These are phyloP conservation scores for Ophiostoma himal-ulmi DNA, from an alignment of 2,329 filamentous ascomycete species.

Conservation along the genomic window DNA sequence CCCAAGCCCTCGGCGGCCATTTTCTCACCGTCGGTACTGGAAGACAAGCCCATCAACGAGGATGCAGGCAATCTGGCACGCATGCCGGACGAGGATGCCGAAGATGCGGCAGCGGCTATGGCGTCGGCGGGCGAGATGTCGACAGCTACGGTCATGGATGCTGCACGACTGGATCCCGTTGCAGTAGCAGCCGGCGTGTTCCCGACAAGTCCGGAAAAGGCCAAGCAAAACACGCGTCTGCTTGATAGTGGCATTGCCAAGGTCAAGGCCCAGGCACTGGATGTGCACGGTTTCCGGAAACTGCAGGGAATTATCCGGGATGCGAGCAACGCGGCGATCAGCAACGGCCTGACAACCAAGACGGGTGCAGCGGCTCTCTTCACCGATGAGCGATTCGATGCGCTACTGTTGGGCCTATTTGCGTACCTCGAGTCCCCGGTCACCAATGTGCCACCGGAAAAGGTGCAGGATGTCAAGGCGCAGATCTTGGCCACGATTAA, in stretches of 20 bases:
- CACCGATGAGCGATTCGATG: constrained; percentile 61
- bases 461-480: constrained; percentile 65
- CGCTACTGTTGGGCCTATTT: constrained; percentile 62
- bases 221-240: constrained; percentile 54
- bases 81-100: constrained; percentile 20
- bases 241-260: constrained; percentile 70
- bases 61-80: constrained; percentile 38
- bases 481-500: constrained; percentile 70
- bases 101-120: not conserved
- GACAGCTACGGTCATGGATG: constrained; percentile 8
- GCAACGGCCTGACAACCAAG: constrained; percentile 15
- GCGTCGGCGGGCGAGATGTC: constrained; percentile 20
- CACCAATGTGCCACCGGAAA: constrained; percentile 51
- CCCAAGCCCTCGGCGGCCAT: constrained; percentile 43
- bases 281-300: constrained; percentile 74
- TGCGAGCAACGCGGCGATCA: constrained; percentile 18
- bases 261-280: constrained; percentile 64
- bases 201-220: constrained; percentile 44
- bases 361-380: constrained; percentile 43
- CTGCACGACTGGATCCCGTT: constrained; percentile 21
- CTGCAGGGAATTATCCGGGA: constrained; percentile 69
- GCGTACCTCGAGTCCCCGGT: constrained; percentile 63
- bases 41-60: constrained; percentile 57
- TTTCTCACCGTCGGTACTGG: constrained; percentile 46
- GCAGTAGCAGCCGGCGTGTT: not conserved